Conservation (phyloP, 768 basidiomycete species). For the Amanita muscaria region DNA sequence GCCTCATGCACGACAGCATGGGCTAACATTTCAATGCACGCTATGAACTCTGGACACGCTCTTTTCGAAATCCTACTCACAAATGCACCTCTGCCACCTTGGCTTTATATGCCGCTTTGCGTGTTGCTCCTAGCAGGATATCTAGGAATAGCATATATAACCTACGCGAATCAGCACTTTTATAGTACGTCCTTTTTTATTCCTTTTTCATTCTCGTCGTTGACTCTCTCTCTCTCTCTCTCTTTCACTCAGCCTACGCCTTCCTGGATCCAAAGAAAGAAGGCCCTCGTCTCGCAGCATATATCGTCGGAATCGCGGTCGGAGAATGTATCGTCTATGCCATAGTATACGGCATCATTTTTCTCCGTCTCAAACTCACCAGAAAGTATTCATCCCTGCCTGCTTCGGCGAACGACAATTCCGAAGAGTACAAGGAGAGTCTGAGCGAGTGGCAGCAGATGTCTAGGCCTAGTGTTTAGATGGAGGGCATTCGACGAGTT, state of each 20-base stretch:
- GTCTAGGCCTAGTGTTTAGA: not conserved
- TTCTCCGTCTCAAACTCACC: conserved; percentile 28
- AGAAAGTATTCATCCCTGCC: not conserved
- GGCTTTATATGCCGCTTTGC: conserved; percentile 38
- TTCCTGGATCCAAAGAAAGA: conserved; percentile 52
- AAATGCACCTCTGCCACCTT: conserved; percentile 42
- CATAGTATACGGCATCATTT: conserved; percentile 33
- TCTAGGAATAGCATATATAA: conserved; percentile 63
- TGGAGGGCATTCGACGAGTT: too few species aligned
- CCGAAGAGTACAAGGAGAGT: not conserved
- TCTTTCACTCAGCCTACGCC: conserved; percentile 37
- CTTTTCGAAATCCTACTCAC: conserved; percentile 52
- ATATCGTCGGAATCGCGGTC: conserved; percentile 51
- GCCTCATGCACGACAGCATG: conserved; percentile 32
- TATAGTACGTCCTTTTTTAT: conserved; percentile 57
- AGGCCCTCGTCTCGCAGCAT: conserved; percentile 40
- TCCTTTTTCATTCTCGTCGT: too few species aligned
- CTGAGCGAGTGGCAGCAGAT: conserved; percentile 3
- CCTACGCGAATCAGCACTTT: conserved; percentile 47
- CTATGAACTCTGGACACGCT: conserved; percentile 47
- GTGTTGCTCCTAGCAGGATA: conserved; percentile 47
- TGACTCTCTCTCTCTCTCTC: conserved; percentile 2
- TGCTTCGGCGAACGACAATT: not conserved
- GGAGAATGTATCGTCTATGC: conserved; percentile 45
- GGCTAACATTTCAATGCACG: conserved; percentile 51